Base-by-base conservation (phyloP, 257 asterid species). In the Orobanche coerulescens region DNA sequence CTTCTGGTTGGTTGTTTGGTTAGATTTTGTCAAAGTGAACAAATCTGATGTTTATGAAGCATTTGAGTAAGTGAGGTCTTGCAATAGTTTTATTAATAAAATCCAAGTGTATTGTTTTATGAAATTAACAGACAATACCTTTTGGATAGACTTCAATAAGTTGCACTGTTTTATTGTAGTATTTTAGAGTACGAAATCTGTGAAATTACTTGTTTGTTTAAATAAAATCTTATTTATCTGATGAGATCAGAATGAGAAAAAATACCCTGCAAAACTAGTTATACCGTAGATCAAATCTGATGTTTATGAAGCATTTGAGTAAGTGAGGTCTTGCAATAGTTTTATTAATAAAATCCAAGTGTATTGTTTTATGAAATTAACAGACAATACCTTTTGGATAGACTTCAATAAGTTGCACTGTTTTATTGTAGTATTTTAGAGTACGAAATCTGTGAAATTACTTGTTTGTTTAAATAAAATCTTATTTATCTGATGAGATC, bases 401-500 rank as follows among this genome's bases (percentile, higher is more conserved):
- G 42, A 49, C 42, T 25, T 44, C 61, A 47, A 19, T 53, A 4
- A 25, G 14, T 69, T 63, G 31, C 9, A 11, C 37, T 18, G 25
- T 14, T 26, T 39, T 50, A 36, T 47, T 48, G 25, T 11, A 40
- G 55, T 15, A 23, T 34, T n/a, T n/a, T 49, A 28, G 26, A 39
- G 20, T 67, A 28, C 25, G 24, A 18, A 58, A 61, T 56, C 51
- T 36, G 25, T 3, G 24, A 18, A 66, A 60, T 48, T 46, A 20
- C 15, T 16, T 16, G 16, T 19, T 36, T 36, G 47, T 14, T 26
- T 58, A n/a, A 24, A 58, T 71, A 37, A 42, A 46, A 12, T 53
- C 18, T 20, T 36, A 36, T 55, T 20, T 5, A 18, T 22, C 20
- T 58, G 49, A 58, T 58, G 34, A 43, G 14, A n/a, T 33, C n/a